Percentiles rank a stretch among this genome's conserved stretches.
Conservation (phyloP, 1,284 basidiomycete genomes). For the Tilletia walkeri region DNA sequence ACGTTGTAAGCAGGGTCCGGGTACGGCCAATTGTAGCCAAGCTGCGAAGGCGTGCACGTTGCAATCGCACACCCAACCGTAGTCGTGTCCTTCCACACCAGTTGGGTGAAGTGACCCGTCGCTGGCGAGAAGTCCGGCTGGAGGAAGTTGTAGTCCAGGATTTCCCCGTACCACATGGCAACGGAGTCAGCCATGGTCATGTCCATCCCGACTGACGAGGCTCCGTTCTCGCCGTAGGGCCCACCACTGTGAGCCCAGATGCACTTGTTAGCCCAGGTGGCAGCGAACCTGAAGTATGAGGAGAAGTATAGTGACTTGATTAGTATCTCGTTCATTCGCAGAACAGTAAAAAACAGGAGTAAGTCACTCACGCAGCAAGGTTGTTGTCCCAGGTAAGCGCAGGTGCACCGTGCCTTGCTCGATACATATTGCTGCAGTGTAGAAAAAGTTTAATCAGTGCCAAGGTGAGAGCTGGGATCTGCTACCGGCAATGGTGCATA, state of each 20-base stretch:
- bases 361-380: constrained; percentile 22
- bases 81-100: constrained; percentile 33
- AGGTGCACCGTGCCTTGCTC: constrained; percentile 26
- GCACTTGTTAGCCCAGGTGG: constrained; percentile 25
- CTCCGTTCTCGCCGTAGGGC: constrained; percentile 38
- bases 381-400: constrained; percentile 30
- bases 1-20: constrained; percentile 27
- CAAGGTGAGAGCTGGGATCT: too few relatives aligned
- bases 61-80: constrained; percentile 32
- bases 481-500: too few relatives aligned
- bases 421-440: constrained; percentile 27
- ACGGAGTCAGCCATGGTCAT: constrained; percentile 25
- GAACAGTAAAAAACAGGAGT: too few relatives aligned
- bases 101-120: constrained; percentile 43
- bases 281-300: constrained; percentile 19
- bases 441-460: not conserved
- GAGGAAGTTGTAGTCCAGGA: constrained; percentile 29
- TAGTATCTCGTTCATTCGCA: not conserved
- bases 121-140: constrained; percentile 26
- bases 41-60: constrained; percentile 19
- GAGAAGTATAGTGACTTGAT: too few relatives aligned
- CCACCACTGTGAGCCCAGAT: constrained; percentile 35
- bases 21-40: constrained; percentile 20
- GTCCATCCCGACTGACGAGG: constrained; percentile 24
- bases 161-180: constrained; percentile 36